Evolutionary conservation across 2,329 filamentous ascomycete species (phyloP).

Genomic region (Colletotrichum sp.): DNA sequence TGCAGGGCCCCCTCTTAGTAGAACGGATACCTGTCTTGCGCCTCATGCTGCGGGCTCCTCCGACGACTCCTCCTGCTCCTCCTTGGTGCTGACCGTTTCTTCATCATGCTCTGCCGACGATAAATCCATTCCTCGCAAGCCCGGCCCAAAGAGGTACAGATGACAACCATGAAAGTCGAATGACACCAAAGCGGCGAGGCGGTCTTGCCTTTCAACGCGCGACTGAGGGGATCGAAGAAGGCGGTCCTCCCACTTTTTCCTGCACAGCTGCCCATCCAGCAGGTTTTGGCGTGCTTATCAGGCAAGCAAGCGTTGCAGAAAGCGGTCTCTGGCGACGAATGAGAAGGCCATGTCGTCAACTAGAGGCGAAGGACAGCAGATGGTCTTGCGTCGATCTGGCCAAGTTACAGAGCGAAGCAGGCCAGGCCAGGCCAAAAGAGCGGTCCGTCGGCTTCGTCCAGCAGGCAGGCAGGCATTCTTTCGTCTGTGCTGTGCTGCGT

Average conservation of each 20-base stretch:
- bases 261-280: constrained; percentile 20
- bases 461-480: neutral
- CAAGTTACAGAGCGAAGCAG: neutral
- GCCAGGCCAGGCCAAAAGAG: neutral
- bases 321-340: constrained; percentile 14
- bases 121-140: neutral
- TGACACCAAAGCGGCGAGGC: neutral
- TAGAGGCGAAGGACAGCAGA: neutral
- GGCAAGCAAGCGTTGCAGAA: constrained; percentile 16
- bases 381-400: neutral
- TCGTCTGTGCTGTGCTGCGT: neutral
- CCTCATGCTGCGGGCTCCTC: neutral
- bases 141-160: neutral
- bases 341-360: neutral
- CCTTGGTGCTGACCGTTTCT: neutral
- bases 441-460: neutral
- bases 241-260: constrained; percentile 18
- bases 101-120: neutral
- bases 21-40: neutral
- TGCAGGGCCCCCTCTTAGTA: neutral
- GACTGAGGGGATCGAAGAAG: neutral
- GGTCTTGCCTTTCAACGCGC: neutral
- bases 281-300: constrained; percentile 18
- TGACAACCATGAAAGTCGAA: neutral
- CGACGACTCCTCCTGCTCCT: neutral